Base-by-base conservation (phyloP, 805 yeast genomes). In the Maudiozyma saulgeensis region DNA sequence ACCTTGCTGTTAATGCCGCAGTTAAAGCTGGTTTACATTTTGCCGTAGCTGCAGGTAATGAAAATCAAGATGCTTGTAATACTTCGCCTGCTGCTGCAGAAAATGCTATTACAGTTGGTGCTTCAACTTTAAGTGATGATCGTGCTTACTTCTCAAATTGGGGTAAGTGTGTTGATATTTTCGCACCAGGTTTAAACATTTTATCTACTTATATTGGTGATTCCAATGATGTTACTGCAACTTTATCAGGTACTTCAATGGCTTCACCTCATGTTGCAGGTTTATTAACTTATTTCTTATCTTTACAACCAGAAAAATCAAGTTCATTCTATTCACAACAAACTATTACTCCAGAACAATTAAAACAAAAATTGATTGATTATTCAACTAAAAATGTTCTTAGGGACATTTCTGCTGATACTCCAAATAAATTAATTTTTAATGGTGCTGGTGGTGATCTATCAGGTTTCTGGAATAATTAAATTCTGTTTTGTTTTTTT, bases 181-280 rank as follows among this genome's bases (percentile, higher is more conserved):
- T 88, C 65, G 99, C 96, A 28, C 99, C 99, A 23, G 99, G 99
- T 63, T 82, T 88, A 61, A 84, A 87, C 66, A 80, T 91, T 53
- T 74, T 84, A 57, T 87, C 96, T 42, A 84, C 91, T 38, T 86
- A 84, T 66, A 85, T 82, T 66, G 93, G 95, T 42, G 47, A 34
- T 11, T 81, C 88, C 4, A 74, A 77, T 47, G 69, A 79, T 48
- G 86, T 89, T 41, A 84, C 91, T 56, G 89, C 93, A 43, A 79
- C 87, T 39, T 74, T 86, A 66, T 85, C 96, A 38, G 99, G 99
- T 70, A 91, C 97, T 11, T 91, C 98, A 15, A 91, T 91, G 99
- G 96, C 98, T 21, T 85, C 97, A 38, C 98, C 99, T 43, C 96
- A 89, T 64, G 90, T 90, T 58, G 83, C 89, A 52, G 99, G 99